Evolutionary conservation across 2,329 filamentous ascomycete species (phyloP).

Genomic region (Monosporascus ibericus): DNA sequence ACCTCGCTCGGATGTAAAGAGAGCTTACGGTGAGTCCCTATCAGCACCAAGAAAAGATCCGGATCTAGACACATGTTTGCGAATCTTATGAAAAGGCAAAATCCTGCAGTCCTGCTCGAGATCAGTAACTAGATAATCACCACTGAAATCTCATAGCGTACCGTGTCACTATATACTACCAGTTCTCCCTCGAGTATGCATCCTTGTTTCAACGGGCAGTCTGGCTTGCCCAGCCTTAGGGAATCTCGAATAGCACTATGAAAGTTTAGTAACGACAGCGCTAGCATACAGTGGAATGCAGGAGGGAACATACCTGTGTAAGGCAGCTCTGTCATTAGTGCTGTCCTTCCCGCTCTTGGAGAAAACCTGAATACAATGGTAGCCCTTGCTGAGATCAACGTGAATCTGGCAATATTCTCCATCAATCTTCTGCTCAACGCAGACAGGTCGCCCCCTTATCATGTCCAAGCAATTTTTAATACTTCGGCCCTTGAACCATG

Average conservation of each 20-base stretch:
- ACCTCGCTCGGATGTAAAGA: not conserved
- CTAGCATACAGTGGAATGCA: not conserved
- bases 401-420: conserved; percentile 91
- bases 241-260: conserved; percentile 54
- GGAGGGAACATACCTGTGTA: conserved; percentile 45
- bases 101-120: conserved; percentile 48
- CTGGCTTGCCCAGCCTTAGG: conserved; percentile 51
- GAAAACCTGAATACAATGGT: conserved; percentile 66
- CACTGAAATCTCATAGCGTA: conserved; percentile 13
- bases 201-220: conserved; percentile 53
- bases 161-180: conserved; percentile 66
- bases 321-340: conserved; percentile 58
- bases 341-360: conserved; percentile 92
- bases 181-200: conserved; percentile 84
- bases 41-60: conserved; percentile 63
- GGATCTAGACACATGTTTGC: conserved; percentile 71
- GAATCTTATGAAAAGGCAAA: conserved; percentile 73
- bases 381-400: conserved; percentile 55
- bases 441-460: conserved; percentile 54
- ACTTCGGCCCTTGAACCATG: conserved; percentile 60
- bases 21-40: conserved; percentile 59
- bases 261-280: not conserved
- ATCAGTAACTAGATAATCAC: conserved; percentile 11
- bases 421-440: conserved; percentile 76
- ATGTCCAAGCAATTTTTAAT: conserved; percentile 71